phyloP scores from a whole-genome alignment of 2,329 filamentous ascomycete species.

The Neonectria ditissima region DNA sequence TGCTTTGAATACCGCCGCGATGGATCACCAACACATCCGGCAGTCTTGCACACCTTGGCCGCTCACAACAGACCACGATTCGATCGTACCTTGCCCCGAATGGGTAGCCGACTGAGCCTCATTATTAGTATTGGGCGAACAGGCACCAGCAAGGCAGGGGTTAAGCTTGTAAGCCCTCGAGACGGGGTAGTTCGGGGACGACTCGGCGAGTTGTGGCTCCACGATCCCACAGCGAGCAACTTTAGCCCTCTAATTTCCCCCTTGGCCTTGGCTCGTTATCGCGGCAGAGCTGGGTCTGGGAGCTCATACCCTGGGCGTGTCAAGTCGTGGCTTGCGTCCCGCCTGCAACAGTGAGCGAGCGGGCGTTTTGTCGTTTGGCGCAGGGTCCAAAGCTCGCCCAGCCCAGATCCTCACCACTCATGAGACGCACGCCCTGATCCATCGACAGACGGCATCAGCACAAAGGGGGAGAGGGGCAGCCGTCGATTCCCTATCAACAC shows the following conservation, averaged over 20 bases:
- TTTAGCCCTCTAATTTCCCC: constrained; percentile 20
- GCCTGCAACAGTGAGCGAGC: constrained; percentile 17
- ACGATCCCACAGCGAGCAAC: not conserved
- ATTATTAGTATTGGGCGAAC: not conserved
- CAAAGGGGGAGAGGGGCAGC: not conserved
- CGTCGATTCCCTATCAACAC: constrained; percentile 14
- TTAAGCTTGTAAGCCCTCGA: not conserved
- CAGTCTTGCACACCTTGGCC: constrained; percentile 13
- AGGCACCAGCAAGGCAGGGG: constrained; percentile 2
- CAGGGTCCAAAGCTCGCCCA: constrained; percentile 22
- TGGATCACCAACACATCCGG: not conserved
- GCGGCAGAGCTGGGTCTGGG: not conserved
- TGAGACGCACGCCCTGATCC: constrained; percentile 18
- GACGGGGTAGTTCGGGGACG: not conserved
- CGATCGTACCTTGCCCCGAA: constrained; percentile 21
- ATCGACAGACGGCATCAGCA: not conserved
- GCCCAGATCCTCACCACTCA: constrained; percentile 9
- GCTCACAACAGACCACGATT: constrained; percentile 17
- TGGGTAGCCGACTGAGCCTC: constrained; percentile 27
- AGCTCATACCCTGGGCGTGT: constrained; percentile 10
- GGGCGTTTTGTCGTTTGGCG: constrained; percentile 22
- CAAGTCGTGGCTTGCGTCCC: constrained; percentile 22
- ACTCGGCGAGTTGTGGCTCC: constrained; percentile 7
- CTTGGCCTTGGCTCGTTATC: constrained; percentile 15
- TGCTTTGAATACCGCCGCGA: constrained; percentile 7